Conservation (phyloP, 1,284 basidiomycete species). For the Ceratobasidium papillatum region DNA sequence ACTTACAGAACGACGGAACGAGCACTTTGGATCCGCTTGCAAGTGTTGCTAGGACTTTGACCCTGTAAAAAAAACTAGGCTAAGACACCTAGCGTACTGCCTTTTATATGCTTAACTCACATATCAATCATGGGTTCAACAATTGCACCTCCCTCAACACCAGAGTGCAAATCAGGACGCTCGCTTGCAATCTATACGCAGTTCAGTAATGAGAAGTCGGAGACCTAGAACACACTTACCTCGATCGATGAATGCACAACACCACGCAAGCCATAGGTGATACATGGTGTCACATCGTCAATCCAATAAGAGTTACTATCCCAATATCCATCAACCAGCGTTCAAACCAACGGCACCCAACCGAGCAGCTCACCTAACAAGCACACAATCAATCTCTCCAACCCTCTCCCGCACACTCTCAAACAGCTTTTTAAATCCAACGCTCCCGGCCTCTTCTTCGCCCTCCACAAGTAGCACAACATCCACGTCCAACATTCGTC, state of each 20-base stretch:
- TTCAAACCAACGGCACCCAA: background rate
- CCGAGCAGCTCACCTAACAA: conserved; percentile 68
- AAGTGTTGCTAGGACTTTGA: conserved; percentile 79
- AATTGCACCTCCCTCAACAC: conserved; percentile 90
- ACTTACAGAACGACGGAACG: conserved; percentile 87
- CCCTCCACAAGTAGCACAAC: conserved; percentile 94
- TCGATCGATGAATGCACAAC: conserved; percentile 86
- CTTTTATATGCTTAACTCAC: conserved; percentile 55
- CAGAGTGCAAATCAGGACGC: conserved; percentile 84
- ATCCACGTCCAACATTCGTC: conserved; percentile 82
- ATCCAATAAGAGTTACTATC: conserved; percentile 96
- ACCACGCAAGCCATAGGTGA: conserved; percentile 94
- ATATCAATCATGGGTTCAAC: conserved; percentile 93
- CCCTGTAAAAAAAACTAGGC: conserved; percentile 57
- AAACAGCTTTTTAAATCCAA: conserved; percentile 72
- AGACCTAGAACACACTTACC: conserved; percentile 54
- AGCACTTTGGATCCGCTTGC: conserved; percentile 69
- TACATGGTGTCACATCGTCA: conserved; percentile 91
- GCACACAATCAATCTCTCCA: conserved; percentile 84
- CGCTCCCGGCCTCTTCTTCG: conserved; percentile 93
- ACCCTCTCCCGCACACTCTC: conserved; percentile 66
- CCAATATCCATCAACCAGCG: background rate
- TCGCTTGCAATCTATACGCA: conserved; percentile 64
- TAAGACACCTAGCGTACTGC: background rate
- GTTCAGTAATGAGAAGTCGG: conserved; percentile 52